Conservation (phyloP, 441 rosid genomes). For the Brassica hybrid region DNA sequence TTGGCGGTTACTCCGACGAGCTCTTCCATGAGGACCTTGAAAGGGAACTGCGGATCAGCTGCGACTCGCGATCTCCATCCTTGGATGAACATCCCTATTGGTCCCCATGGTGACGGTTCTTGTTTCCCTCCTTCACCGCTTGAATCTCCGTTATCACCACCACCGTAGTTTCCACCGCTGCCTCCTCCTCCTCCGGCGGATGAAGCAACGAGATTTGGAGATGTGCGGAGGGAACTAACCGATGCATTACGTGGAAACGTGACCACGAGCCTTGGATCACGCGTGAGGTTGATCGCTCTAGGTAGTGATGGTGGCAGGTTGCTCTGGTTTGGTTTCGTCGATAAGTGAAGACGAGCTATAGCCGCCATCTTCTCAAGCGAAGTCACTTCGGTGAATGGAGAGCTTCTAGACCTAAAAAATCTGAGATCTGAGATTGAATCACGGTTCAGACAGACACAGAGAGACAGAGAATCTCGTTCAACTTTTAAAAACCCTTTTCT, state of each 20-base stretch:
- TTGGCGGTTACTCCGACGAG: constrained; percentile 86
- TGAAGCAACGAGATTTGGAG: constrained; percentile 15
- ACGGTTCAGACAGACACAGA: constrained; percentile 6
- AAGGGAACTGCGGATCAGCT: constrained; percentile 95
- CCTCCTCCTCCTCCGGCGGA: constrained; percentile 27
- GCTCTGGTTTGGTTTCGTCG: constrained; percentile 43
- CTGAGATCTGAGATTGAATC: constrained; percentile 29
- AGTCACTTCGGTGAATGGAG: not conserved
- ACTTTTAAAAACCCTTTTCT: constrained; percentile 18
- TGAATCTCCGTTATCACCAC: constrained; percentile 44
- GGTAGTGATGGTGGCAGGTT: constrained; percentile 16
- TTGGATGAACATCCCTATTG: constrained; percentile 54
- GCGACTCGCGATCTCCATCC: constrained; percentile 95
- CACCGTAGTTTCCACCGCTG: constrained; percentile 34
- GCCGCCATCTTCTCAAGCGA: constrained; percentile 49
- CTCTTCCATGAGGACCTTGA: constrained; percentile 95
- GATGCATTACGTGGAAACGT: constrained; percentile 48
- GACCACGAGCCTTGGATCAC: constrained; percentile 29
- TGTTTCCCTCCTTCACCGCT: constrained; percentile 34
- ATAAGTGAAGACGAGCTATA: constrained; percentile 49
- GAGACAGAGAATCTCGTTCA: constrained; percentile 13
- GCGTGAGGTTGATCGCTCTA: constrained; percentile 30
- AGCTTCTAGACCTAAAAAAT: not conserved
- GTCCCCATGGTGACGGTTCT: constrained; percentile 46
- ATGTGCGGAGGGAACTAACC: constrained; percentile 39